phyloP scores from a whole-genome alignment of 1,139 yeast species.

The Candida albicans region DNA sequence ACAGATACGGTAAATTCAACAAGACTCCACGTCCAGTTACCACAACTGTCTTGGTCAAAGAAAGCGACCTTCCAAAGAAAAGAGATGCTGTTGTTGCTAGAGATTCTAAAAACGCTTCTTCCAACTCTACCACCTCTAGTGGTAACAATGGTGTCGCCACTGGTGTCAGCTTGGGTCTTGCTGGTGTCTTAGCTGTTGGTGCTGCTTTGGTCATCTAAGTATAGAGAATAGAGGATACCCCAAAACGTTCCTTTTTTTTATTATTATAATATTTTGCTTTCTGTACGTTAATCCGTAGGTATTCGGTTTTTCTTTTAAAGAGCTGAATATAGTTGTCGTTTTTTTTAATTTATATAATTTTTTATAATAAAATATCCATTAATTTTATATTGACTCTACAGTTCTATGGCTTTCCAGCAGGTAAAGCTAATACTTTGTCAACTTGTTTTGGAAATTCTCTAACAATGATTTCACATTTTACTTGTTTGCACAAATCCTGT shows the following conservation, averaged over 20 bases:
- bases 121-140: slow-evolving; percentile 17
- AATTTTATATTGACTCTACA: background rate
- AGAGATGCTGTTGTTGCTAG: slow-evolving; percentile 12
- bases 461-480: slow-evolving; percentile 76
- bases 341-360: background rate
- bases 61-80: slow-evolving; percentile 14
- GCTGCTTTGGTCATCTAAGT: slow-evolving; percentile 25
- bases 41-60: slow-evolving; percentile 23
- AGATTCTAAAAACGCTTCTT: slow-evolving; percentile 12
- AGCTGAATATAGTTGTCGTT: background rate
- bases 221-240: background rate
- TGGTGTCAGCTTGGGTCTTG: slow-evolving; percentile 30
- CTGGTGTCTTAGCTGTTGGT: slow-evolving; percentile 39
- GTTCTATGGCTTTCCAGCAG: slow-evolving; percentile 11
- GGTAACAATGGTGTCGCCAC: slow-evolving; percentile 22
- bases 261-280: background rate
- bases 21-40: slow-evolving; percentile 32
- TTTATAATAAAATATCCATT: background rate
- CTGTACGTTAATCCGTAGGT: no score
- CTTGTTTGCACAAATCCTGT: slow-evolving; percentile 75
- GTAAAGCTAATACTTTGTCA: slow-evolving; percentile 24
- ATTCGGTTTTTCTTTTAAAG: background rate
- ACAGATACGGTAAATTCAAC: slow-evolving; percentile 43
- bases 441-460: slow-evolving; percentile 69
- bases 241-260: background rate